phyloP scores from a whole-genome alignment of 345 rosid species.

The Eutrema japonicum region DNA sequence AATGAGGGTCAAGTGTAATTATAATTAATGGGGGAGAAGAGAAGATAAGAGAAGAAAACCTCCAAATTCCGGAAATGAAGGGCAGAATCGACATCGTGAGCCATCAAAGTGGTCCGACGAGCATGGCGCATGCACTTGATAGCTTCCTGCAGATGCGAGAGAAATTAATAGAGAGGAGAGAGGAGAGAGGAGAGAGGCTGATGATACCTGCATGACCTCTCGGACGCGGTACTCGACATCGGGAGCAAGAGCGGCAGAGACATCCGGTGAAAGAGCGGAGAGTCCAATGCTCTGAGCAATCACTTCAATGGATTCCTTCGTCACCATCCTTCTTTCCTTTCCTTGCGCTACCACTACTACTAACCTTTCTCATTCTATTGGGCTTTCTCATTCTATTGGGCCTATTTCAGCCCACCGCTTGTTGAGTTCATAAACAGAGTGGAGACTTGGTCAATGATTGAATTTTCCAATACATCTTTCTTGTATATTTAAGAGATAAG shows the following conservation, averaged over 20 bases:
- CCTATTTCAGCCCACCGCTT: not conserved
- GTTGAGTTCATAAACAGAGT: not conserved
- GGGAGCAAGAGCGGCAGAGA: constrained; percentile 64
- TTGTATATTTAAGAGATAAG: too few species aligned
- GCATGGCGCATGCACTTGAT: constrained; percentile 93
- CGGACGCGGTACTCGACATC: constrained; percentile 91
- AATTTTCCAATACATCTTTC: too few species aligned
- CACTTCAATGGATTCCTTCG: constrained; percentile 87
- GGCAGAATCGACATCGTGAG: constrained; percentile 78
- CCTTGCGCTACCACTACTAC: too few species aligned
- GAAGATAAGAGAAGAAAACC: constrained; percentile 44
- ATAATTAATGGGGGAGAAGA: constrained; percentile 3
- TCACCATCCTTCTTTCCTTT: constrained; percentile 35
- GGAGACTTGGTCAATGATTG: too few species aligned
- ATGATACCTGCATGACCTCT: constrained; percentile 80
- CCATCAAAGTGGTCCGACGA: constrained; percentile 63
- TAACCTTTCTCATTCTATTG: not conserved
- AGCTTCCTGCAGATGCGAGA: constrained; percentile 63
- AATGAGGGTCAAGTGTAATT: constrained; percentile 1
- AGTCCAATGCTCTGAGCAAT: constrained; percentile 86
- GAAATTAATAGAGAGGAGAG: not conserved
- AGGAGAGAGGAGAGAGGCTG: not conserved
- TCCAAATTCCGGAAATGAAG: constrained; percentile 77
- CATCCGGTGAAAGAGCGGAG: constrained; percentile 69
- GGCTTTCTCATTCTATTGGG: not conserved